These are phyloP conservation scores for Suhomyces yuchorum DNA, from an alignment of 1,139 yeast species.

Conservation along the genomic window DNA sequence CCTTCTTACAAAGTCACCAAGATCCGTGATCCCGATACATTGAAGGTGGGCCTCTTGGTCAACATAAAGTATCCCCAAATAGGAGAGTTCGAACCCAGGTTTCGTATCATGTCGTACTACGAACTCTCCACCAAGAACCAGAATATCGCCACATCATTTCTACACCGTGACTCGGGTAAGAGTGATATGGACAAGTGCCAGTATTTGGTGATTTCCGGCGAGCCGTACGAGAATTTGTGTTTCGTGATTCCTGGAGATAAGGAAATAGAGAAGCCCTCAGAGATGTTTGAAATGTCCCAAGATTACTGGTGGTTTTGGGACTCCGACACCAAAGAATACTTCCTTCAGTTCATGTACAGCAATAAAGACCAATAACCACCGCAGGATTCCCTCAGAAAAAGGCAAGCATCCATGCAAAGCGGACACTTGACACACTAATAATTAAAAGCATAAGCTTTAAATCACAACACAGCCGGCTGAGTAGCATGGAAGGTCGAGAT, in stretches of 20 bases:
- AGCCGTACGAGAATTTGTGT: slow-evolving; percentile 79
- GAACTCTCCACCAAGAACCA: slow-evolving; percentile 58
- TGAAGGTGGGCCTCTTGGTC: slow-evolving; percentile 62
- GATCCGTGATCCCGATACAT: slow-evolving; percentile 59
- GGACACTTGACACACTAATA: no score
- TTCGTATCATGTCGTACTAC: slow-evolving; percentile 72
- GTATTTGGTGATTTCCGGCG: slow-evolving; percentile 75
- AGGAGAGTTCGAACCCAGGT: slow-evolving; percentile 65
- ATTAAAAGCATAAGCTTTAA: no score
- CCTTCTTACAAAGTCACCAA: slow-evolving; percentile 72
- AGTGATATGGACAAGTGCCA: slow-evolving; percentile 49
- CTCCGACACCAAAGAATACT: slow-evolving; percentile 64
- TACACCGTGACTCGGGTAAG: slow-evolving; percentile 29
- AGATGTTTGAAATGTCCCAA: slow-evolving; percentile 35
- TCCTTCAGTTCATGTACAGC: slow-evolving; percentile 65
- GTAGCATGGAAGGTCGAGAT: no score
- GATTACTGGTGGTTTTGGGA: slow-evolving; percentile 75
- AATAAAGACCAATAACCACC: not conserved
- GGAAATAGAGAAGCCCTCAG: slow-evolving; percentile 50
- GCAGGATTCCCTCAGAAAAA: no score
- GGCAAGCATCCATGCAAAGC: no score
- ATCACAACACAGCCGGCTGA: no score
- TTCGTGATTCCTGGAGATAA: slow-evolving; percentile 65
- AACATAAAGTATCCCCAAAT: slow-evolving; percentile 59
- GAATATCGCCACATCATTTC: slow-evolving; percentile 26